phyloP scores from a whole-genome alignment of 2,329 filamentous ascomycete species.

The Neonectria hederae region DNA sequence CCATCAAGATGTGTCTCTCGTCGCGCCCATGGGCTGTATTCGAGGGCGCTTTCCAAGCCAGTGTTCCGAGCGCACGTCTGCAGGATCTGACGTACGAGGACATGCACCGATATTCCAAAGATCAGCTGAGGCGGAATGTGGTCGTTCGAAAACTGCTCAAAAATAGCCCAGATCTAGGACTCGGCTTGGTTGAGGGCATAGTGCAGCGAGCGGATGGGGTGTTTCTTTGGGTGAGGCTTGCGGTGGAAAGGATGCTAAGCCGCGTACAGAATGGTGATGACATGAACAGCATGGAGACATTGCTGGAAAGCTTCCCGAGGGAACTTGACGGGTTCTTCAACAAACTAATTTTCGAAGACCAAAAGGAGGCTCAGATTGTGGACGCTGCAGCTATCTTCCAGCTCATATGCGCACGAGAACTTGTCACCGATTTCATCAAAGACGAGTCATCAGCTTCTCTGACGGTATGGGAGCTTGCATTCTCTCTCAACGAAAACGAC shows the following conservation, averaged over 20 bases:
- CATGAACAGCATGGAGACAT: conserved; percentile 12
- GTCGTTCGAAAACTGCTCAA: conserved; percentile 26
- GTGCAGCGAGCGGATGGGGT: conserved; percentile 44
- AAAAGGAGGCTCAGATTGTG: conserved; percentile 24
- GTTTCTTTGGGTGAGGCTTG: conserved; percentile 48
- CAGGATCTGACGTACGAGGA: conserved; percentile 42
- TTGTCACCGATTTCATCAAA: conserved; percentile 45
- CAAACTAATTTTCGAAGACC: conserved; percentile 44
- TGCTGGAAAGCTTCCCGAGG: conserved; percentile 33
- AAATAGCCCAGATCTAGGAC: conserved; percentile 3
- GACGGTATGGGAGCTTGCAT: conserved; percentile 48
- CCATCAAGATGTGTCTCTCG: conserved; percentile 47
- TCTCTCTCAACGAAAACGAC: conserved; percentile 37
- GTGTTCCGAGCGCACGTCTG: conserved; percentile 39
- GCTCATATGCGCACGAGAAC: conserved; percentile 45
- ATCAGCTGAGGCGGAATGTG: conserved; percentile 29
- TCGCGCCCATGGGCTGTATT: conserved; percentile 46
- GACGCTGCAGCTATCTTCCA: conserved; percentile 43
- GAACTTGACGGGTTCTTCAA: conserved; percentile 44
- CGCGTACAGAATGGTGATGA: conserved; percentile 12
- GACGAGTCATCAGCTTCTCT: conserved; percentile 45
- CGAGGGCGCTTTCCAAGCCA: conserved; percentile 36
- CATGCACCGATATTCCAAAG: conserved; percentile 41
- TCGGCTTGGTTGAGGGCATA: conserved; percentile 25
- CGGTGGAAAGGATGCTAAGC: conserved; percentile 42